These are phyloP conservation scores for Halophytophthora polymorphica DNA, from an alignment of 352 stramenopile species.

Conservation along the genomic window DNA sequence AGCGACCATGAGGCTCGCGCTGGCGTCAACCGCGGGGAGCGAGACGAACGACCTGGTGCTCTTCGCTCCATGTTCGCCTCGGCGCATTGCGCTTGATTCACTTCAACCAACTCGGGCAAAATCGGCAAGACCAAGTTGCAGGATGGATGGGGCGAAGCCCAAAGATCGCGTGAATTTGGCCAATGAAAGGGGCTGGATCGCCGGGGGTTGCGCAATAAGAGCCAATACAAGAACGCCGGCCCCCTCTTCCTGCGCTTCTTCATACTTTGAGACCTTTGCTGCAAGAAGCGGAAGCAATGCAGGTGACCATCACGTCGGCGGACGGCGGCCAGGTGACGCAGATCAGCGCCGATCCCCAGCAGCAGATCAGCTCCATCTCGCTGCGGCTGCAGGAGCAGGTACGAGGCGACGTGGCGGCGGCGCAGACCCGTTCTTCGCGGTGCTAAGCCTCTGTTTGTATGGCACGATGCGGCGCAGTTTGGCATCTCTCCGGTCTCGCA, in stretches of 20 bases:
- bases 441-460: not conserved
- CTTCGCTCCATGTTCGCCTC: too few relatives aligned
- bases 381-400: constrained; percentile 57
- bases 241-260: not conserved
- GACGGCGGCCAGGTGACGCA: constrained; percentile 58
- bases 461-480: constrained; percentile 42
- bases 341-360: constrained; percentile 45
- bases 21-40: too few relatives aligned
- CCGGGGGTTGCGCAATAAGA: not conserved
- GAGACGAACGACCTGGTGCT: too few relatives aligned
- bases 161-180: not conserved
- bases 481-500: constrained; percentile 49
- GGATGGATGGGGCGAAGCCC: not conserved
- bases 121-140: not conserved
- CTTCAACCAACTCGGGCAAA: too few relatives aligned
- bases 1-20: too few relatives aligned
- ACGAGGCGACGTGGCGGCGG: not conserved
- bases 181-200: not conserved
- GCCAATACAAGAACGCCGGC: not conserved
- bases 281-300: constrained; percentile 33
- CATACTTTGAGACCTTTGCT: not conserved
- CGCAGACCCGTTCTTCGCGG: not conserved
- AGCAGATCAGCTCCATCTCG: constrained; percentile 40
- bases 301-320: constrained; percentile 64
- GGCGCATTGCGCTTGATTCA: too few relatives aligned